Evolutionary conservation across 2,329 filamentous ascomycete genomes (phyloP), one percentile per base, ranked within the genome.

Genomic region (Metarhizium rileyi): DNA sequence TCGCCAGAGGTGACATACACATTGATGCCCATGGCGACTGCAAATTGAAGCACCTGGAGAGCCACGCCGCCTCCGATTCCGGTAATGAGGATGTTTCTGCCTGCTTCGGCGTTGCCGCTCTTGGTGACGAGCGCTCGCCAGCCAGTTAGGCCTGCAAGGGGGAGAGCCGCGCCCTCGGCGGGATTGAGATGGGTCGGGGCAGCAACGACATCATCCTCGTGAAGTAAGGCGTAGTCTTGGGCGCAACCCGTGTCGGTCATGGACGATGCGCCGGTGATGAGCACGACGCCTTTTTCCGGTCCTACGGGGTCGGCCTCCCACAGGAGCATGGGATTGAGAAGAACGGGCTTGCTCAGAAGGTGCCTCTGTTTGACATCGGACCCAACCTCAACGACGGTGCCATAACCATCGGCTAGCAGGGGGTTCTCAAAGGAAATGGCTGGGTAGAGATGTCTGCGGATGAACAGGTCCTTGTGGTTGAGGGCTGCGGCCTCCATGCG

Each of bases 381-480:
- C 12, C 88, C 87, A 3, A 81, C 70, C 4, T 74, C 70, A 27
- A 83, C 76, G 4, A 97, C 87, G 50, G 78, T 71, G 49, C 90
- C 91, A 57, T 78, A 83, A 55, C 88, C 91, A 64, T 97, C 91
- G 52, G 90, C 82, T 25, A 95, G 77, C 40, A 97, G 71, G 1
- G 91, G 88, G 5, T 83, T 74, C 52, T 79, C 76, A 66, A 95
- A 95, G 12, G 86, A 84, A 48, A 89, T 85, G 58, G 80, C 85
- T 0, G 91, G 91, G 72, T 97, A 97, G 38, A 95, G 81, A 62
- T 90, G 85, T 66, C 93, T 90, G 49, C 91, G 87, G 68, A 95
- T 86, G 72, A 96, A 97, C 58, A 95, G 81, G 67, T 97, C 93
- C 59, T 90, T 86, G 72, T 97, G 93, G 73, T 97, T 97, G 46